Percentiles rank a stretch among this genome's conserved stretches.
These are phyloP conservation scores for Hypoxylon sp. DNA, from an alignment of 2,329 filamentous ascomycete genomes.

Conservation along the genomic window DNA sequence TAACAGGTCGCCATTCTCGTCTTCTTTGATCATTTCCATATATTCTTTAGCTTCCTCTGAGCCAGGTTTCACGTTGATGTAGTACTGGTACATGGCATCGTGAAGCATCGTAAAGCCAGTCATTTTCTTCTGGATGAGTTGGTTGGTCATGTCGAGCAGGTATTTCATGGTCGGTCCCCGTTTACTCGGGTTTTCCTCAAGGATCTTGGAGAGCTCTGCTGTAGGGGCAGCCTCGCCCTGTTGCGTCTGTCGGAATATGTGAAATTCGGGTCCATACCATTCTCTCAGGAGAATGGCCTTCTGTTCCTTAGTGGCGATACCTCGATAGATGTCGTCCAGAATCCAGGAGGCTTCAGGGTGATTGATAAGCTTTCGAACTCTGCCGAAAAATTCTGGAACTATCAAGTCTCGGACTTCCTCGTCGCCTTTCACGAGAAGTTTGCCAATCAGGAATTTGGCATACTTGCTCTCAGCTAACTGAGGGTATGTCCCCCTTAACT, in stretches of 20 bases:
- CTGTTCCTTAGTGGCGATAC: conserved; percentile 86
- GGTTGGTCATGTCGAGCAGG: conserved; percentile 88
- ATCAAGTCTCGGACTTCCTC: conserved; percentile 88
- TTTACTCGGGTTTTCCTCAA: conserved; percentile 86
- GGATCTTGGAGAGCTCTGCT: conserved; percentile 80
- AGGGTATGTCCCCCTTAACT: conserved; percentile 87
- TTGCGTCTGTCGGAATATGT: conserved; percentile 75
- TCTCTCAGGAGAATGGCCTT: conserved; percentile 89
- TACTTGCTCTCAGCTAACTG: conserved; percentile 94
- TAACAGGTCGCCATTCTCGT: conserved; percentile 89
- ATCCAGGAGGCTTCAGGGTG: conserved; percentile 98
- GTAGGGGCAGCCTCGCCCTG: conserved; percentile 67
- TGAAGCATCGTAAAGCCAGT: conserved; percentile 98
- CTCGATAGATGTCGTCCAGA: conserved; percentile 94
- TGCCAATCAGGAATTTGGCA: conserved; percentile 96
- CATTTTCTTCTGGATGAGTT: conserved; percentile 94
- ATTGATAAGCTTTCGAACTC: conserved; percentile 93
- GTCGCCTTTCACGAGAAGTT: conserved; percentile 94
- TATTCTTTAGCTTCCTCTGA: conserved; percentile 90
- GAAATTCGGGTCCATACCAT: conserved; percentile 97
- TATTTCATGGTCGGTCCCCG: conserved; percentile 88
- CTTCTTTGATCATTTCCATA: conserved; percentile 89
- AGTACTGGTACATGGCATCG: conserved; percentile 98
- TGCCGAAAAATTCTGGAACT: conserved; percentile 94
- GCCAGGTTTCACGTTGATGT: conserved; percentile 81